phyloP scores from a whole-genome alignment of 1,139 yeast genomes.

The Kodamaea anthophila region DNA sequence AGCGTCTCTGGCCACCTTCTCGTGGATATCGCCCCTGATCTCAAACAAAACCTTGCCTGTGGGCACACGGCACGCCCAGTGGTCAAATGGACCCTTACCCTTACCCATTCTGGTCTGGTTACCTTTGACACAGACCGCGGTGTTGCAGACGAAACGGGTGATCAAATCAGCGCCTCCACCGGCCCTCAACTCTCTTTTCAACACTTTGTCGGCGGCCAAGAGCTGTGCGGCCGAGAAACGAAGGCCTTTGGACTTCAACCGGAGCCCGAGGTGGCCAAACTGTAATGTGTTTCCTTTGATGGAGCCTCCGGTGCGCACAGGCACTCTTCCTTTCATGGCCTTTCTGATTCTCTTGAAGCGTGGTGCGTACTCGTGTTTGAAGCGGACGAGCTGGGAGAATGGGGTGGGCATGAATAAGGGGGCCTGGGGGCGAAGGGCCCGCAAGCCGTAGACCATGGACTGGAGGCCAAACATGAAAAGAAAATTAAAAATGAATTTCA shows the following conservation, averaged over 20 bases:
- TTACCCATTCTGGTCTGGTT: slow-evolving; percentile 99
- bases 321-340: slow-evolving; percentile 91
- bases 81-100: slow-evolving; percentile 97
- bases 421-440: no score
- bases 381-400: slow-evolving; percentile 28
- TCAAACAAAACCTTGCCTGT: slow-evolving; percentile 92
- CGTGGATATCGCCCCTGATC: slow-evolving; percentile 75
- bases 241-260: slow-evolving; percentile 81
- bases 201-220: slow-evolving; percentile 83
- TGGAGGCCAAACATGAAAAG: slow-evolving; percentile 8
- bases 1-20: slow-evolving; percentile 85
- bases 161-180: slow-evolving; percentile 56
- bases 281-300: slow-evolving; percentile 76
- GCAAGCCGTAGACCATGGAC: no score
- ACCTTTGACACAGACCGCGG: slow-evolving; percentile 94
- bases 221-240: slow-evolving; percentile 86
- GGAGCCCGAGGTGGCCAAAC: slow-evolving; percentile 80
- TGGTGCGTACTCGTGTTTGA: slow-evolving; percentile 84
- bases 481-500: no score
- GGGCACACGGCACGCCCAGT: slow-evolving; percentile 95
- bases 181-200: slow-evolving; percentile 76
- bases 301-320: slow-evolving; percentile 94
- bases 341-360: slow-evolving; percentile 67
- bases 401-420: background rate
- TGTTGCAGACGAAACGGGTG: slow-evolving; percentile 76